Conservation (phyloP, 1,284 basidiomycete genomes). For the Sphaerobolus stellatus region DNA sequence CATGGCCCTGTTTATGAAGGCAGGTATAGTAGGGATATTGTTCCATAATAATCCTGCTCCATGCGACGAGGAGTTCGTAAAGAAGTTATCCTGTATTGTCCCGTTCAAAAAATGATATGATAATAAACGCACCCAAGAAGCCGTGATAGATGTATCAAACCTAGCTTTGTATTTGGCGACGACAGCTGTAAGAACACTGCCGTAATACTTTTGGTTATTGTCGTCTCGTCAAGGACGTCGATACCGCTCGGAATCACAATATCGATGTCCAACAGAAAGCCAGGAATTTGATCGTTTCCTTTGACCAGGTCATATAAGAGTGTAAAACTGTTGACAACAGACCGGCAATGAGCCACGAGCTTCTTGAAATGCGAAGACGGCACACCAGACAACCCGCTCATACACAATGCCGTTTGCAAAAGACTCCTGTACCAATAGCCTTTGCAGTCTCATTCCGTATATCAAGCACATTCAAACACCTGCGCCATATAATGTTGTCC, state of each 20-base stretch:
- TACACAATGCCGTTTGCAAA: constrained; percentile 69
- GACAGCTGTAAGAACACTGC: constrained; percentile 58
- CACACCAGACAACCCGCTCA: constrained; percentile 60
- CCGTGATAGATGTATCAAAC: constrained; percentile 60
- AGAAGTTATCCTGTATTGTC: constrained; percentile 56
- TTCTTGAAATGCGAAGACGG: constrained; percentile 43
- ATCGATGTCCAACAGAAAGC: constrained; percentile 60
- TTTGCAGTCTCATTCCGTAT: constrained; percentile 54
- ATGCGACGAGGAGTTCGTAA: constrained; percentile 56
- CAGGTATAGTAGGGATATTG: constrained; percentile 39
- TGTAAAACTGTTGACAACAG: constrained; percentile 58
- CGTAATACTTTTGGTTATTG: constrained; percentile 56
- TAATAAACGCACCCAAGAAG: constrained; percentile 62
- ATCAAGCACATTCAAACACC: constrained; percentile 59
- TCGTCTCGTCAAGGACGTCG: constrained; percentile 41
- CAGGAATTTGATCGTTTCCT: constrained; percentile 49
- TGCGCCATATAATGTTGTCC: constrained; percentile 61
- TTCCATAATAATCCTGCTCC: constrained; percentile 70
- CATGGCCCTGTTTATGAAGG: constrained; percentile 45
- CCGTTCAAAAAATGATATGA: constrained; percentile 68
- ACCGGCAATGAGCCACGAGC: constrained; percentile 66
- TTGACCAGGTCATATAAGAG: constrained; percentile 50
- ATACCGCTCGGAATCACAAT: constrained; percentile 52
- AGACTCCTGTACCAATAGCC: constrained; percentile 57
- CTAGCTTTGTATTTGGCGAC: constrained; percentile 52